A percentile compares a stretch with the other conserved stretches of the same genome.
Conservation (phyloP, 2,329 filamentous ascomycete genomes). For the Fusarium subtropicale region DNA sequence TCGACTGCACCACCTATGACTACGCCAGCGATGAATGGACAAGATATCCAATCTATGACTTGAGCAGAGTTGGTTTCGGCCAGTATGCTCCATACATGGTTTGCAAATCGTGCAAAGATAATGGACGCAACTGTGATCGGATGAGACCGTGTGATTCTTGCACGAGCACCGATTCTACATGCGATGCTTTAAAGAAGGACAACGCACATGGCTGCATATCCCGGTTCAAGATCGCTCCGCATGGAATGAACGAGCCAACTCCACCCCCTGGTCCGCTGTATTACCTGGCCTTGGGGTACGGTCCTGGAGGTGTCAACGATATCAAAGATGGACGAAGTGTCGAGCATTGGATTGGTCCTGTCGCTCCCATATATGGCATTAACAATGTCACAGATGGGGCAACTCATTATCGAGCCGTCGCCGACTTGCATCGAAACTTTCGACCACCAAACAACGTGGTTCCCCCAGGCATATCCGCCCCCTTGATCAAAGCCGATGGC, state of each 20-base stretch:
- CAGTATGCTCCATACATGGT: constrained; percentile 43
- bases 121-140: constrained; percentile 49
- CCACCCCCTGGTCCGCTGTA: constrained; percentile 48
- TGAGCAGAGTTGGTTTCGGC: constrained; percentile 51
- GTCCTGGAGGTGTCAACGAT: constrained; percentile 42
- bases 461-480: neutral
- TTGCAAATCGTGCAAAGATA: constrained; percentile 39
- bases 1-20: constrained; percentile 43
- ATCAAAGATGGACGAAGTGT: constrained; percentile 34
- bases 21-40: too few species aligned
- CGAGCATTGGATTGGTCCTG: constrained; percentile 44
- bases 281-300: constrained; percentile 50
- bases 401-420: neutral
- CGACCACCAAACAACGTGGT: constrained; percentile 18
- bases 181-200: neutral
- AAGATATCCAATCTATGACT: constrained; percentile 41
- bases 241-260: too few species aligned
- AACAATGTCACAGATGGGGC: neutral
- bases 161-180: constrained; percentile 1
- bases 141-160: constrained; percentile 55
- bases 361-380: constrained; percentile 29
- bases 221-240: neutral
- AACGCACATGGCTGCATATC: constrained; percentile 10
- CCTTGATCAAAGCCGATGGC: neutral
- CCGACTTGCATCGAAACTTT: neutral